These are phyloP conservation scores for Colletotrichum melonis DNA, from an alignment of 2,329 filamentous ascomycete species.

Conservation along the genomic window DNA sequence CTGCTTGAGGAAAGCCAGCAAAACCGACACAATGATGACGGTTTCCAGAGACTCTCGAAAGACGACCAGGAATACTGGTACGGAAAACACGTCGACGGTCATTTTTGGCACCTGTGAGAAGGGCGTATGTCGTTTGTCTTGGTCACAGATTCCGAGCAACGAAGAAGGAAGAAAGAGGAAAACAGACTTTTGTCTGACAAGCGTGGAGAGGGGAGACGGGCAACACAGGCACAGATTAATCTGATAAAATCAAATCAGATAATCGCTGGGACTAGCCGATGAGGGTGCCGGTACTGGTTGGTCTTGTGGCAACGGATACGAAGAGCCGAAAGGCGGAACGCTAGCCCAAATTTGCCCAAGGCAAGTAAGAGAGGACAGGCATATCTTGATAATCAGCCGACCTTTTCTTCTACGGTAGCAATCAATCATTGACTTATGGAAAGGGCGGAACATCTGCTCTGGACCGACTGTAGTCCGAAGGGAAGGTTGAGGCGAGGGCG, in stretches of 20 bases:
- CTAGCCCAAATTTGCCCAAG: neutral
- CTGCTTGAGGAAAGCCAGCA: conserved; percentile 87
- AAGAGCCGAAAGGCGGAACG: conserved; percentile 3
- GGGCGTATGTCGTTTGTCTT: neutral
- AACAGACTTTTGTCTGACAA: neutral
- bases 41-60: conserved; percentile 89
- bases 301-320: neutral
- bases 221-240: neutral
- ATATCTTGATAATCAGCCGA: conserved; percentile 28
- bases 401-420: neutral
- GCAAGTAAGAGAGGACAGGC: conserved; percentile 1
- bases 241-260: conserved; percentile 29
- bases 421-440: neutral
- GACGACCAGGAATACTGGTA: conserved; percentile 89
- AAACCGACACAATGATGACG: conserved; percentile 86
- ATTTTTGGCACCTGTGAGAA: conserved; percentile 47
- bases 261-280: conserved; percentile 10
- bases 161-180: neutral
- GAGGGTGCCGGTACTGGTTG: neutral
- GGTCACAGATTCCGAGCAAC: neutral
- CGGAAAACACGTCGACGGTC: conserved; percentile 78
- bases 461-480: neutral
- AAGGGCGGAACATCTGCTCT: neutral
- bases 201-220: neutral
- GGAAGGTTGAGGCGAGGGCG: conserved; percentile 15